These are phyloP conservation scores for Reutealis trisperma DNA, from an alignment of 345 rosid species.

Conservation along the genomic window DNA sequence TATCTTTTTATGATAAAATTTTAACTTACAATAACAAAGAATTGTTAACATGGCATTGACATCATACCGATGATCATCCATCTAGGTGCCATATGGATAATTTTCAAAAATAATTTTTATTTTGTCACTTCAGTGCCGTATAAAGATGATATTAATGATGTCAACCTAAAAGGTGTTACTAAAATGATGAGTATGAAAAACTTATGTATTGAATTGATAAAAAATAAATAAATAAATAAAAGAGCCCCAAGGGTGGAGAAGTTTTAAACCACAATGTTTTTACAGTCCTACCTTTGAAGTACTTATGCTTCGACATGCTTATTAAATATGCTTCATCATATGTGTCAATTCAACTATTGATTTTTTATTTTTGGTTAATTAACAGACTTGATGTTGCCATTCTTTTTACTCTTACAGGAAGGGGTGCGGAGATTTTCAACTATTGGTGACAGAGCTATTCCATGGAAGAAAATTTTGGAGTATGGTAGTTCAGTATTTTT, in stretches of 20 bases:
- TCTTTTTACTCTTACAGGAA: slow-evolving; percentile 34
- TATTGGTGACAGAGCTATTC: slow-evolving; percentile 20
- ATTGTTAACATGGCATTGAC: neutral
- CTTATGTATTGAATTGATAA: neutral
- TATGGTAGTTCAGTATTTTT: slow-evolving; percentile 33
- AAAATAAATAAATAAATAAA: no score
- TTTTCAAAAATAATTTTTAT: neutral
- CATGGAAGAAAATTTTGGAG: slow-evolving; percentile 47
- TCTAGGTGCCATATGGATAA: neutral
- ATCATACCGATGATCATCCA: neutral
- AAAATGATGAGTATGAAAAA: neutral
- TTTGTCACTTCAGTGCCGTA: neutral
- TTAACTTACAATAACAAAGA: neutral
- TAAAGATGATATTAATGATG: no score
- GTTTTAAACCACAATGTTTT: neutral
- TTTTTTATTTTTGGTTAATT: neutral
- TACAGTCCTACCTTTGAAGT: neutral
- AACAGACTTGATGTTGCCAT: neutral
- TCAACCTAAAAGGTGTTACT: neutral
- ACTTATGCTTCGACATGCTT: no score
- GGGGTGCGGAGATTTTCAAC: slow-evolving; percentile 38
- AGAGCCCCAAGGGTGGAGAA: neutral
- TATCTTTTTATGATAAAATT: neutral
- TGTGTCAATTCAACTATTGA: neutral
- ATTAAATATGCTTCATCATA: neutral